Base-by-base conservation (phyloP, 2,329 filamentous ascomycete genomes). In the Talaromyces sp. region DNA sequence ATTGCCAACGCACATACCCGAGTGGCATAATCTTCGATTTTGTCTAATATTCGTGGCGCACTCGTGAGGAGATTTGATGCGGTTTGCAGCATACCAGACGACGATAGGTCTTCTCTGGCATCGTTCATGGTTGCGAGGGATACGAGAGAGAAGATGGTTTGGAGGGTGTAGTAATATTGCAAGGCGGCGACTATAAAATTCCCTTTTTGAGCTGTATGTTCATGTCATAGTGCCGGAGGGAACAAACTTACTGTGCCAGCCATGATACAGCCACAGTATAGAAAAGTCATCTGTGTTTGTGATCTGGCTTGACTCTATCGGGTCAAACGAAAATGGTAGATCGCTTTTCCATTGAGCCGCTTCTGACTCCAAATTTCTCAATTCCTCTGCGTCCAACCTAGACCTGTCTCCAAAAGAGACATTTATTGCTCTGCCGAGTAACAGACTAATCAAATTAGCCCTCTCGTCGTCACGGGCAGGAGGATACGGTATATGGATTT, bases 401-500 rank as follows among this genome's bases (percentile, higher is more conserved):
- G 16, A 5, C 0, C 60, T 33, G 34, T 68, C 58, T 1, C 59
- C 61, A 44, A 81, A 77, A 7, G 69, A 70, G 1, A 67, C 64
- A 58, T 83, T 83, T 56, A 83, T 76, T 8, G 78, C 69, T 5
- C 71, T 75, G 0, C 79, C 81, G 0, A 83, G 69, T 1, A 82
- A 68, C 3, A 81, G 68, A 0, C 78, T 78, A 2, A 80, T 71
- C 0, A 69, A 69, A 59, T 82, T 81, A 1, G 81, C 72, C 30
- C 71, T 68, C 61, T 72, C 70, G 27, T 74, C 67, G 23, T 78
- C 74, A 0, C 64, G 62, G 0, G 62, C 33, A 4, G 68, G 55
- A 1, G 56, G 57, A 12, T 18, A 64, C 6, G 18, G 23, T 18
- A 50, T 33, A 44, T 50, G 72, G 64, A 28, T 63, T 47, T 12